Percentiles rank a stretch among this genome's conserved stretches.
Evolutionary conservation across 495 filamentous ascomycete genomes (phyloP).

Genomic region (Podospora sp.): DNA sequence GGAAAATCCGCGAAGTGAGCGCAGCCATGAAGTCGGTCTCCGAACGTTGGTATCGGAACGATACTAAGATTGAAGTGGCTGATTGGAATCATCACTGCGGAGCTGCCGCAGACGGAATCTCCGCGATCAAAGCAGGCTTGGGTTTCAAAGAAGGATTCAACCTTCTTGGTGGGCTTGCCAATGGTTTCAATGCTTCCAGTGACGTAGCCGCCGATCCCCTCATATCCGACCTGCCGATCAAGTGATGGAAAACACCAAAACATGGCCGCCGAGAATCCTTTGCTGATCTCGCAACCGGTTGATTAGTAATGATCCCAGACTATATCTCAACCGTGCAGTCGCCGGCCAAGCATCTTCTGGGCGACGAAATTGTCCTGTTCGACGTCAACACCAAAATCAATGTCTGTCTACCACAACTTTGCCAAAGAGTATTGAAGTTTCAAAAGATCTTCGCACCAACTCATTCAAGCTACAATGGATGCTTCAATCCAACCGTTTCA

Average conservation of each 20-base stretch:
- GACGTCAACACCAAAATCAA: neutral
- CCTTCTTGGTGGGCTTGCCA: neutral
- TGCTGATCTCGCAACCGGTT: neutral
- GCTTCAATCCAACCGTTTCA: slow-evolving; percentile 36
- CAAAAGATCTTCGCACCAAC: too few relatives aligned
- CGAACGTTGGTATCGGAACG: neutral
- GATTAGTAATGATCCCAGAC: slow-evolving; percentile 2
- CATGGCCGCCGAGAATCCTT: slow-evolving; percentile 7
- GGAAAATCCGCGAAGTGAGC: too few relatives aligned
- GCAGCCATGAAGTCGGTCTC: neutral
- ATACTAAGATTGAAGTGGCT: neutral
- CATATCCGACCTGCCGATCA: neutral
- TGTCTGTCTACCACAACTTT: too few relatives aligned
- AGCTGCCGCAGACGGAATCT: neutral
- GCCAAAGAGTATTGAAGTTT: too few relatives aligned
- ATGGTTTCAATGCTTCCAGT: slow-evolving; percentile 3
- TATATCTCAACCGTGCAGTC: neutral
- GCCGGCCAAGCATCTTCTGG: too few relatives aligned
- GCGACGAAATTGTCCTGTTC: neutral
- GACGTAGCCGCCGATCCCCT: slow-evolving; percentile 1
- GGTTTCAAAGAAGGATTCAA: neutral
- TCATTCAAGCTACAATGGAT: neutral
- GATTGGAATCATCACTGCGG: too few relatives aligned
- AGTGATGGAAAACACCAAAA: slow-evolving; percentile 3
- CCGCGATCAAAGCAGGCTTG: neutral